Conservation (phyloP, 2,329 filamentous ascomycete species). For the Paracamarosporium sp. region DNA sequence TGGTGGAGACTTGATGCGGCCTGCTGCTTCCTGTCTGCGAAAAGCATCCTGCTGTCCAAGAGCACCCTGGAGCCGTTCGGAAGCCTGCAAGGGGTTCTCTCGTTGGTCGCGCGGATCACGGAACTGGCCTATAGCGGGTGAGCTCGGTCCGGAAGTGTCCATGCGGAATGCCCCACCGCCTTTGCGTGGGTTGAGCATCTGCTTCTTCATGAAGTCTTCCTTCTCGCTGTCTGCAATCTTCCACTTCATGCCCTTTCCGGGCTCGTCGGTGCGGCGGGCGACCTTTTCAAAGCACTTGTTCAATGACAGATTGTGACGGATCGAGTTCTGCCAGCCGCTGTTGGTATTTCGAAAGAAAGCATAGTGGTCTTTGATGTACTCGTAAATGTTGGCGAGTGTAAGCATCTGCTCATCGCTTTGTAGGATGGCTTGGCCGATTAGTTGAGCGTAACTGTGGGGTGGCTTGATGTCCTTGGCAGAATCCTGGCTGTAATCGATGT, state of each 20-base stretch:
- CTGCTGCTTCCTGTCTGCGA: slow-evolving; percentile 23
- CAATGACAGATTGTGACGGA: slow-evolving; percentile 92
- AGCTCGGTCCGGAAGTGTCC: slow-evolving; percentile 75
- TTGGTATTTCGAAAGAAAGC: slow-evolving; percentile 89
- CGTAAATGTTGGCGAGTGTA: slow-evolving; percentile 91
- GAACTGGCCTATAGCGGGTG: slow-evolving; percentile 54
- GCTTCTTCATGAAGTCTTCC: slow-evolving; percentile 85
- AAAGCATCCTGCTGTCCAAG: slow-evolving; percentile 32
- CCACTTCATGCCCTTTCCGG: slow-evolving; percentile 99
- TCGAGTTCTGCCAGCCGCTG: slow-evolving; percentile 97
- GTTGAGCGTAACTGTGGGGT: slow-evolving; percentile 92
- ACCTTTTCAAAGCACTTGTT: slow-evolving; percentile 97
- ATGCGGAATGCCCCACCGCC: slow-evolving; percentile 38
- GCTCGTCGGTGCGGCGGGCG: slow-evolving; percentile 89
- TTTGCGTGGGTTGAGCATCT: slow-evolving; percentile 54
- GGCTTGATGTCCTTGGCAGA: slow-evolving; percentile 91
- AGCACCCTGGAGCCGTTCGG: slow-evolving; percentile 53
- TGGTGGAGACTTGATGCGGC: slow-evolving; percentile 48
- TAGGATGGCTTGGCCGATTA: slow-evolving; percentile 96
- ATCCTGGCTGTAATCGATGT: slow-evolving; percentile 80
- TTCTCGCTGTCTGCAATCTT: slow-evolving; percentile 84
- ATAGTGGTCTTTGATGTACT: slow-evolving; percentile 88
- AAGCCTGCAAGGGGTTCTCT: slow-evolving; percentile 61
- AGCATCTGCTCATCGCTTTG: slow-evolving; percentile 86
- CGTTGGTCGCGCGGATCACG: slow-evolving; percentile 40